Conservation (phyloP, 2,329 filamentous ascomycete genomes). For the Neofusicoccum ribis region DNA sequence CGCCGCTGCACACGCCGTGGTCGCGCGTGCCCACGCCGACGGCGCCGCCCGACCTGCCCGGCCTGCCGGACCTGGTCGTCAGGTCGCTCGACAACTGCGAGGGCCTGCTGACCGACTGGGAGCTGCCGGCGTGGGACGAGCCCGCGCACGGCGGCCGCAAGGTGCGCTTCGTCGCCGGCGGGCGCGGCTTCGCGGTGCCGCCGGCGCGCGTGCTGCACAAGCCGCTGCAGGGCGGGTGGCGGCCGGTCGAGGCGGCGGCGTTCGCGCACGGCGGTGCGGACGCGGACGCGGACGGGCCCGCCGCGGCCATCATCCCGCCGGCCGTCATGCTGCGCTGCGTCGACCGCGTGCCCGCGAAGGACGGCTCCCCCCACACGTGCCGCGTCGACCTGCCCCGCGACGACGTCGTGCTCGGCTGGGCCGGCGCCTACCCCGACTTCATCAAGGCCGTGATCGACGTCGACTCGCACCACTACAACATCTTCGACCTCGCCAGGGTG, state of each 20-base stretch:
- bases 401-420: background rate
- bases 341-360: background rate
- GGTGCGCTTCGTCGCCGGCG: background rate
- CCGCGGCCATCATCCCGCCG: background rate
- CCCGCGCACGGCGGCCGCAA: background rate
- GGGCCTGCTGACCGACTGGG: background rate
- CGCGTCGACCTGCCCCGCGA: background rate
- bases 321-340: background rate
- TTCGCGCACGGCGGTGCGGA: background rate
- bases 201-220: background rate
- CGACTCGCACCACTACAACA: background rate
- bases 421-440: background rate
- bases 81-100: constrained; percentile 3
- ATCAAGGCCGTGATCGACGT: background rate
- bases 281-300: background rate
- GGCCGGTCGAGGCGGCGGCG: background rate
- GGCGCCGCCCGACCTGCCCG: background rate
- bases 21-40: background rate
- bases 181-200: background rate
- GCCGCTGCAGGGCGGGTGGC: background rate
- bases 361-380: background rate
- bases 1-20: background rate
- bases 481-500: background rate
- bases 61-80: background rate
- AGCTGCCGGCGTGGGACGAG: background rate